A percentile compares a stretch with the other conserved stretches of the same genome.
Evolutionary conservation across 2,329 filamentous ascomycete genomes (phyloP).

Genomic region (Colletotrichum sp.): DNA sequence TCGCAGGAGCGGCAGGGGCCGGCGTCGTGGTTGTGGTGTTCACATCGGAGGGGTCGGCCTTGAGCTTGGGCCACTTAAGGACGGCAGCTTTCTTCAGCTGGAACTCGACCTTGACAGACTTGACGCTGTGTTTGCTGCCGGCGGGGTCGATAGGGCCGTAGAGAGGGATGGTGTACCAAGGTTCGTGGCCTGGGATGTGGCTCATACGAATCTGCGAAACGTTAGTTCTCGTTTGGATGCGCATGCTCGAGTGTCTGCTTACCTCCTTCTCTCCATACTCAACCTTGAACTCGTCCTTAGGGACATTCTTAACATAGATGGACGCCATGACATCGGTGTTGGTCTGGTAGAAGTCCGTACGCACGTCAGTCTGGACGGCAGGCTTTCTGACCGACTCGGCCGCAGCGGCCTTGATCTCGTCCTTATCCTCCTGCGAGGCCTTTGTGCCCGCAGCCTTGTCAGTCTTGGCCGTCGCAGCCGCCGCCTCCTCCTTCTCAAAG

Average conservation of each 20-base stretch:
- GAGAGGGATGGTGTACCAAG: slow-evolving; percentile 41
- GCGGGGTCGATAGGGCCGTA: slow-evolving; percentile 68
- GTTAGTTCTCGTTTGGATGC: not conserved
- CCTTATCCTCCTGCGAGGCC: slow-evolving; percentile 25
- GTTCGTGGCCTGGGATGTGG: slow-evolving; percentile 22
- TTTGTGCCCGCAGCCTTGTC: slow-evolving; percentile 26
- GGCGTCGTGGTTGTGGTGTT: not conserved
- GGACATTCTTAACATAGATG: slow-evolving; percentile 47
- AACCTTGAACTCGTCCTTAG: slow-evolving; percentile 45
- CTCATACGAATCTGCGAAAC: slow-evolving; percentile 13
- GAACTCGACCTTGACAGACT: slow-evolving; percentile 82
- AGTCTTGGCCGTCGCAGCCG: slow-evolving; percentile 17
- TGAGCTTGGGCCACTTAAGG: slow-evolving; percentile 69
- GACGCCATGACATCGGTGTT: slow-evolving; percentile 39
- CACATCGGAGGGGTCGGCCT: not conserved
- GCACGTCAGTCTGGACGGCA: slow-evolving; percentile 29
- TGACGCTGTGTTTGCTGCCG: slow-evolving; percentile 67
- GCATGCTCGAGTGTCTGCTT: not conserved
- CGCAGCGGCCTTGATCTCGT: slow-evolving; percentile 4
- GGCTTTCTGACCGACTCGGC: not conserved
- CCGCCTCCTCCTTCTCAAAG: not conserved
- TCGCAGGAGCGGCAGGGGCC: slow-evolving; percentile 4
- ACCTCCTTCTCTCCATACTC: slow-evolving; percentile 31
- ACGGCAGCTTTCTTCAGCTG: slow-evolving; percentile 69
- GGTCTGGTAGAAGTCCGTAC: slow-evolving; percentile 39